Base-by-base conservation (phyloP, 2,329 filamentous ascomycete species). In the Talaromyces marneffei region DNA sequence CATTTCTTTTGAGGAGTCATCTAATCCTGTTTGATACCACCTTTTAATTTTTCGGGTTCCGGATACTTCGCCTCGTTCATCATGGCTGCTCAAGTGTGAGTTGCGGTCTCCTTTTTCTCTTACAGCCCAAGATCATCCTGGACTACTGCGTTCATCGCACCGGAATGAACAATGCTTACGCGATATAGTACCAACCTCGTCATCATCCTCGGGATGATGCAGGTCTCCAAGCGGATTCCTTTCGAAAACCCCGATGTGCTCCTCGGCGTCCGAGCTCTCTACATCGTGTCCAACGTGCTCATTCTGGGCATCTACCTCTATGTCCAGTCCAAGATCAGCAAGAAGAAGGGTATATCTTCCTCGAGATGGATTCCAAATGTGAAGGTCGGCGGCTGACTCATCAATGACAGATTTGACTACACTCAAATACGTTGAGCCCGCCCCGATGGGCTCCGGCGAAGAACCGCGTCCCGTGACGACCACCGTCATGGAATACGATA, bases 141-240 rank as follows among this genome's bases (percentile, higher is more conserved):
- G n/a, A 23, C 42, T 23, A 3, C 12, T 25, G 9, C 4, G 18
- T 39, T 53, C 37, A 18, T 48, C 31, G 27, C 42, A 39, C 5
- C 10, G 16, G 2, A 31, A n/a, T n/a, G 8, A 18, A 9, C 31
- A 6, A 29, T 48, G 39, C 39, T 60, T 12, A 60, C n/a, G 3
- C 16, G 64, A 59, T 65, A 68, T 77, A 96, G 92, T 72, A 91
- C 90, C 77, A 96, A 96, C 84, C 84, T 96, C 77, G 83, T 91
- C 81, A 92, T 96, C 87, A 92, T 96, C 81, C 86, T 96, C 69
- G 90, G 90, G 75, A 95, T 97, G 89, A 97, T 97, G 91, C 93
- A 97, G 84, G 89, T 96, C 64, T 90, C 92, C 70, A 97, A 97
- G 85, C 91, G 88, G 79, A 87, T 99, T 64, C 91, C 92, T 54